Conservation (phyloP, 2,329 filamentous ascomycete species). For the Beauveria medogensis region DNA sequence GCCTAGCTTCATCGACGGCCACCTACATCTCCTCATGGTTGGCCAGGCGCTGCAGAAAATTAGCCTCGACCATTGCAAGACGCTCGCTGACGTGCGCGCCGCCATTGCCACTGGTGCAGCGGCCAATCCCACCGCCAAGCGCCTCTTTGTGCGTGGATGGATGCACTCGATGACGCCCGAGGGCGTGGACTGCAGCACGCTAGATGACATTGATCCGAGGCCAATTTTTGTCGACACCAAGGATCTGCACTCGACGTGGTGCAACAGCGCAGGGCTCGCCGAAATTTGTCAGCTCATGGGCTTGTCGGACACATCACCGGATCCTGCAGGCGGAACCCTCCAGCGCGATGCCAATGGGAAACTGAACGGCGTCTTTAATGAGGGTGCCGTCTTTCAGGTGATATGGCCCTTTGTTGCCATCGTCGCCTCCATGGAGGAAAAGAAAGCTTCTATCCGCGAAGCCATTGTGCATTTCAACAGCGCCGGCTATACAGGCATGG, state of each 20-base stretch:
- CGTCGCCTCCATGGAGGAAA: slow-evolving; percentile 39
- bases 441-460: slow-evolving; percentile 37
- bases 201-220: slow-evolving; percentile 45
- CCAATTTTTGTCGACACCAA: slow-evolving; percentile 51
- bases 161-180: slow-evolving; percentile 42
- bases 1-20: slow-evolving; percentile 50
- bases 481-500: slow-evolving; percentile 45
- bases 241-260: slow-evolving; percentile 50
- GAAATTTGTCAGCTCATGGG: slow-evolving; percentile 33
- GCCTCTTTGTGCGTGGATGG: slow-evolving; percentile 48
- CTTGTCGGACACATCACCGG: slow-evolving; percentile 32
- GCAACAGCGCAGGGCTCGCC: slow-evolving; percentile 40
- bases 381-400: slow-evolving; percentile 42
- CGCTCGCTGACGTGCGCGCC: slow-evolving; percentile 39
- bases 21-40: slow-evolving; percentile 47
- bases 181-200: slow-evolving; percentile 33
- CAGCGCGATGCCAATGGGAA: slow-evolving; percentile 40
- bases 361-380: slow-evolving; percentile 42
- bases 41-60: slow-evolving; percentile 47
- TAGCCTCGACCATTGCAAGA: slow-evolving; percentile 38
- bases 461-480: slow-evolving; percentile 43
- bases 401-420: slow-evolving; percentile 48
- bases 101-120: slow-evolving; percentile 38
- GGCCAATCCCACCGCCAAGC: slow-evolving; percentile 36
- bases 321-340: slow-evolving; percentile 44